Conservation (phyloP, 352 stramenopile genomes). For the Globisporangium megalacanthum region DNA sequence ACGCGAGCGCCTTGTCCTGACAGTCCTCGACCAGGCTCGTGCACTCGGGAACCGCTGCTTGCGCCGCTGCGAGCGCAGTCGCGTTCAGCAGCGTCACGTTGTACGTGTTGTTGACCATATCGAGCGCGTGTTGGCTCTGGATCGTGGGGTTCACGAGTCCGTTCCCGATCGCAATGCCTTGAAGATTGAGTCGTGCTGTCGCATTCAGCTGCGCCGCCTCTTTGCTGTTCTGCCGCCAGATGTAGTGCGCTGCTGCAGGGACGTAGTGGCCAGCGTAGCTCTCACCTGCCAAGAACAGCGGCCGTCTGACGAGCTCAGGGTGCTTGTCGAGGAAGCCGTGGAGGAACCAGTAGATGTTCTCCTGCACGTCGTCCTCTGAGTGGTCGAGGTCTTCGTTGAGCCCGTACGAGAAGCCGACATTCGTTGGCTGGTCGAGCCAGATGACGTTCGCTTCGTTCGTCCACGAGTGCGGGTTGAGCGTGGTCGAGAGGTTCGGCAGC, state of each 20-base stretch:
- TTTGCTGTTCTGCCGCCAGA: conserved; percentile 18
- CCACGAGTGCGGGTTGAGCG: conserved; percentile 28
- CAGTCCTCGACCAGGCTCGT: not conserved
- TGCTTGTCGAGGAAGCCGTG: conserved; percentile 30
- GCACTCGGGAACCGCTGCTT: not conserved
- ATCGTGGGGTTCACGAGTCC: conserved; percentile 26
- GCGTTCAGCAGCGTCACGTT: conserved; percentile 54
- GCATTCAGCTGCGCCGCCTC: conserved; percentile 2
- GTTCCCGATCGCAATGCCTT: conserved; percentile 38
- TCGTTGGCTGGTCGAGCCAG: conserved; percentile 35
- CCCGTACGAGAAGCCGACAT: conserved; percentile 30
- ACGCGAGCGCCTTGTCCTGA: conserved; percentile 3
- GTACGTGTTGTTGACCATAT: conserved; percentile 71
- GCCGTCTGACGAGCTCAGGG: conserved; percentile 22
- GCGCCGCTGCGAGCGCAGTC: conserved; percentile 16
- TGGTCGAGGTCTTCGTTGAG: conserved; percentile 17
- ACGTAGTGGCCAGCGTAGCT: conserved; percentile 39
- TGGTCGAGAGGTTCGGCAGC: conserved; percentile 15
- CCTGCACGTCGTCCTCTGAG: conserved; percentile 30
- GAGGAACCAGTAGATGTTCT: conserved; percentile 36
- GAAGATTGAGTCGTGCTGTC: conserved; percentile 18
- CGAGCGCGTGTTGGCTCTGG: conserved; percentile 33
- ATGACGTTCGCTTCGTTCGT: conserved; percentile 34
- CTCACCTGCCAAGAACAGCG: conserved; percentile 30
- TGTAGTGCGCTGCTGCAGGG: conserved; percentile 25